Conservation (phyloP, 1,139 yeast species). For the Zygosaccharomyces sapae region DNA sequence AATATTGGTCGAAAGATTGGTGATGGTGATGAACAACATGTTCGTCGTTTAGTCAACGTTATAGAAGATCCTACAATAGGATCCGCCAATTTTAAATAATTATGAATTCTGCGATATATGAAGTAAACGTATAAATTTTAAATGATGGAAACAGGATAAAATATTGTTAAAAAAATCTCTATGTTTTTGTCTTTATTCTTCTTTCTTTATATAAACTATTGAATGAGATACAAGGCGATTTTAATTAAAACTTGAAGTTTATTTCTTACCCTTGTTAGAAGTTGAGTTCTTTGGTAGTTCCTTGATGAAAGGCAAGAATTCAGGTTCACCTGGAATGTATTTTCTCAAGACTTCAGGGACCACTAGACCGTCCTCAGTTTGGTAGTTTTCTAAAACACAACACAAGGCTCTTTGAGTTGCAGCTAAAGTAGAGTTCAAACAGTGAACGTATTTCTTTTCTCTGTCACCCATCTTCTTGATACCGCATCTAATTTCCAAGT, state of each 20-base stretch:
- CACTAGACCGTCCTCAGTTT: conserved; percentile 89
- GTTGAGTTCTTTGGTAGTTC: conserved; percentile 94
- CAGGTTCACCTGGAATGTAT: conserved; percentile 98
- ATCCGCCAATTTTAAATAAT: not conserved
- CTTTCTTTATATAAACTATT: conserved; percentile 1
- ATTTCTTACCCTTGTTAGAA: conserved; percentile 59
- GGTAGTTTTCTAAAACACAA: conserved; percentile 95
- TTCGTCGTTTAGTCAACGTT: conserved; percentile 3
- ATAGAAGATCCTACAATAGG: not conserved
- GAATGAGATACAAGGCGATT: not conserved
- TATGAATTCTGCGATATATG: not conserved
- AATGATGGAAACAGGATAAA: too few relatives aligned
- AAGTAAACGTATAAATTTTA: not conserved
- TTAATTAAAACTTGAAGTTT: not conserved
- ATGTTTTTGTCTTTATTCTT: not conserved
- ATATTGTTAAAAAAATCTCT: not conserved
- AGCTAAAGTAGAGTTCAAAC: conserved; percentile 93
- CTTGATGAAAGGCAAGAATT: conserved; percentile 82
- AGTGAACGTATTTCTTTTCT: conserved; percentile 97
- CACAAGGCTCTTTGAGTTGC: conserved; percentile 98
- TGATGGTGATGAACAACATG: conserved; percentile 5
- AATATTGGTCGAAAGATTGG: conserved; percentile 22
- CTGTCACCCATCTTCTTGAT: conserved; percentile 91
- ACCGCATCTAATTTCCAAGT: conserved; percentile 97
- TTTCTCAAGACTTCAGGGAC: conserved; percentile 93